Conservation (phyloP, 2,329 filamentous ascomycete species). For the Arachnopeziza araneosa region DNA sequence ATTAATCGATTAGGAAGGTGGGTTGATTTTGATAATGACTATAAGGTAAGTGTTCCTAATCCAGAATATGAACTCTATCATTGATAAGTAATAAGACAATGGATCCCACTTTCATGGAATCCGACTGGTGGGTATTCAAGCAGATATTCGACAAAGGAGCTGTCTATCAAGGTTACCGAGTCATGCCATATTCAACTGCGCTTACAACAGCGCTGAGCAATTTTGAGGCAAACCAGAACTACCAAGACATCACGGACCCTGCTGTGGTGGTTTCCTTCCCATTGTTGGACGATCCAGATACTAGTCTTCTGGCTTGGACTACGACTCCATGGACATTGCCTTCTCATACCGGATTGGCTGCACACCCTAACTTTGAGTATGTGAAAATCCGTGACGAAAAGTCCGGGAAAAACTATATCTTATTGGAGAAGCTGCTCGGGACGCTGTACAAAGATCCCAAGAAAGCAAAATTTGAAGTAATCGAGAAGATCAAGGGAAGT, state of each 20-base stretch:
- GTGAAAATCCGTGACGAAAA: constrained; percentile 79
- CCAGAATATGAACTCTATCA: neutral
- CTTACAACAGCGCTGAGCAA: constrained; percentile 87
- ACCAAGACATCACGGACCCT: constrained; percentile 87
- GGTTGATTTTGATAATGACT: constrained; percentile 98
- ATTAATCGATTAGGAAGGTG: constrained; percentile 86
- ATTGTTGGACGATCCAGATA: constrained; percentile 69
- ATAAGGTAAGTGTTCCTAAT: constrained; percentile 56
- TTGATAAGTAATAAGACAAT: constrained; percentile 58
- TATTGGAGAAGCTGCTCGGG: constrained; percentile 73
- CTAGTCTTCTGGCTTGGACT: constrained; percentile 78
- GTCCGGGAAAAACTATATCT: constrained; percentile 76
- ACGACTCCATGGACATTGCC: constrained; percentile 86
- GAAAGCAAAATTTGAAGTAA: constrained; percentile 84
- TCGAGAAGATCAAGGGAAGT: constrained; percentile 74
- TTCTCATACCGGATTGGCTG: constrained; percentile 71
- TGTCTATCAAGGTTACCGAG: constrained; percentile 84
- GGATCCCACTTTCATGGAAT: constrained; percentile 94
- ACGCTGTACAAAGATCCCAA: constrained; percentile 93
- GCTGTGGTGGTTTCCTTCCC: constrained; percentile 87
- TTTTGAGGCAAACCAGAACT: constrained; percentile 92
- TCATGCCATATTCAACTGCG: constrained; percentile 93
- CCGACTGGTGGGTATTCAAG: constrained; percentile 95
- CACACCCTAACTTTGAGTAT: constrained; percentile 80
- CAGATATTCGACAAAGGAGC: constrained; percentile 83